These are phyloP conservation scores for Amanita rimosa DNA, from an alignment of 768 basidiomycete species.

Conservation along the genomic window DNA sequence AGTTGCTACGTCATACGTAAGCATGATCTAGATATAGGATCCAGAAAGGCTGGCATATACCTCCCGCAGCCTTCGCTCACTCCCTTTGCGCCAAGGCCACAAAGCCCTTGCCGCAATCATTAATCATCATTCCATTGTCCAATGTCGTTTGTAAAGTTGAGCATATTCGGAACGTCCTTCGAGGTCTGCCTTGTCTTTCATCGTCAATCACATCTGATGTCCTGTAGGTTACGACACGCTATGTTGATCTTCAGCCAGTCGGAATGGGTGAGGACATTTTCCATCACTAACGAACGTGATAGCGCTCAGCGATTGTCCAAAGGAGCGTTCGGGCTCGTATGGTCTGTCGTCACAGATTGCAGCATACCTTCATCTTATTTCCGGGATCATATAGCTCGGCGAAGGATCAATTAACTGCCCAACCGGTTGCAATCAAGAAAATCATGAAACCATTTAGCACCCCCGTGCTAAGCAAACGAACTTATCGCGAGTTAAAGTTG, in stretches of 20 bases:
- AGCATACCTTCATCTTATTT: constrained; percentile 4
- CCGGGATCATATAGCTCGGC: constrained; percentile 50
- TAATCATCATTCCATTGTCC: not conserved
- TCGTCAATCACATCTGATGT: constrained; percentile 9
- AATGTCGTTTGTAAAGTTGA: constrained; percentile 96
- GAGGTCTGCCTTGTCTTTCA: constrained; percentile 43
- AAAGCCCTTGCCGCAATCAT: constrained; percentile 1
- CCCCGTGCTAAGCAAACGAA: constrained; percentile 94
- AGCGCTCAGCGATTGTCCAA: constrained; percentile 8
- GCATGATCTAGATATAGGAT: not conserved
- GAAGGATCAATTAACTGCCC: constrained; percentile 88
- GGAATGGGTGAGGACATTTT: constrained; percentile 76
- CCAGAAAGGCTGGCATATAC: not conserved
- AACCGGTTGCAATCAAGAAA: constrained; percentile 98
- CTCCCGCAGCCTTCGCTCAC: not conserved
- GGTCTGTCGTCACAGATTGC: constrained; percentile 36
- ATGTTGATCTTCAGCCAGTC: constrained; percentile 98
- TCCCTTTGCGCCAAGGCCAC: constrained; percentile 1
- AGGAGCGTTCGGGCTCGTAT: constrained; percentile 98
- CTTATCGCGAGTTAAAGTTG: constrained; percentile 95
- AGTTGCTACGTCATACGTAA: not conserved
- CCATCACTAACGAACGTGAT: constrained; percentile 4
- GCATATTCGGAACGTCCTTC: constrained; percentile 97
- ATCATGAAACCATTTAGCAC: constrained; percentile 99
- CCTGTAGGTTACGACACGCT: constrained; percentile 85